These are phyloP conservation scores for Fragaria iinumae DNA, from an alignment of 306 rosid genomes.

Conservation along the genomic window DNA sequence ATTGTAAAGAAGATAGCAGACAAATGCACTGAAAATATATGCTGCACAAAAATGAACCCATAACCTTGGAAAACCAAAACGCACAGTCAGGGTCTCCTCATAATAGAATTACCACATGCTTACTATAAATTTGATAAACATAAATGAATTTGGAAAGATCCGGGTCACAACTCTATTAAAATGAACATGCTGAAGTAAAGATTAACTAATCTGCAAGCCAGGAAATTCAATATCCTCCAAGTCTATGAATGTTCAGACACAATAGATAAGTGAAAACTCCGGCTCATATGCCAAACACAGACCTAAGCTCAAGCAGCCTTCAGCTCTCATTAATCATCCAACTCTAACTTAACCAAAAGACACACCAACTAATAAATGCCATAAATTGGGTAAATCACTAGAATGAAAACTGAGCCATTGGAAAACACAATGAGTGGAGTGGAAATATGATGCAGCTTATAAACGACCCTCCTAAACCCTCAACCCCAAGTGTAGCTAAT, in stretches of 20 bases:
- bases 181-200: not conserved
- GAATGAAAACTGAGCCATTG: not conserved
- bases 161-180: not conserved
- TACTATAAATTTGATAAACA: constrained; percentile 3
- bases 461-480: too few relatives aligned
- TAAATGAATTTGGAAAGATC: constrained; percentile 6
- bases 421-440: not conserved
- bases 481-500: too few relatives aligned
- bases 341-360: not conserved
- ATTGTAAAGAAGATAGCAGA: constrained; percentile 78
- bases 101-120: constrained; percentile 15
- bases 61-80: constrained; percentile 59
- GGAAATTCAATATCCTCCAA: not conserved
- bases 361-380: not conserved
- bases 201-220: not conserved
- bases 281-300: not conserved
- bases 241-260: not conserved
- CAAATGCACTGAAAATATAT: constrained; percentile 71
- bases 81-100: constrained; percentile 34
- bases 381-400: not conserved
- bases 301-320: not conserved
- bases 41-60: constrained; percentile 84
- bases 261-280: not conserved
- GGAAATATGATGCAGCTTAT: too few relatives aligned
- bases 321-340: not conserved